Base-by-base conservation (phyloP, 2,329 filamentous ascomycete genomes). In the Byssochlamys sp. region DNA sequence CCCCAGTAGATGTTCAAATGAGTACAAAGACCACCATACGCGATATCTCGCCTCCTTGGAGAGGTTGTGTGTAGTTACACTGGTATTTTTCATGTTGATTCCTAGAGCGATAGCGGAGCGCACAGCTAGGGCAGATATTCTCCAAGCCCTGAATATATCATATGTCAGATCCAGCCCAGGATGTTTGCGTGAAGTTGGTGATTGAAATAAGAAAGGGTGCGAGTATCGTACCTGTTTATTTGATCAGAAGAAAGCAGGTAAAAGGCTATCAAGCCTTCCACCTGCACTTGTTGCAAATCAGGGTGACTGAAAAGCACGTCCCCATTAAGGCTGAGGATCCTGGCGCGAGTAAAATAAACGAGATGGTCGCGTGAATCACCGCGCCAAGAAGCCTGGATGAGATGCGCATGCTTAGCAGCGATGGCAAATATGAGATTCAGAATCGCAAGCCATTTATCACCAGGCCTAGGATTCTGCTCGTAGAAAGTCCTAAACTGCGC, bases 401-500 rank as follows among this genome's bases (percentile, higher is more conserved):
- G 66, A 55, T 77, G 73, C 10, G 75, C 70, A 62, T 78, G 73
- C 56, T 73, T 72, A 28, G 75, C 71, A 4, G 68, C 67, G 53
- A 78, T 77, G 29, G 76, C 76, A 55, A 78, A 77, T 2, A 78
- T 75, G 64, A 77, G 65, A 55, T 78, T 78, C 58, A 78, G 61
- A 26, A 77, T 77, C 14, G 76, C 75, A 49, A 77, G 65, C 73
- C 73, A 76, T 56, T 72, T 74, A 55, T 72, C 70, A 2, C 71
- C 71, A 9, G 71, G 71, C 5, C 69, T 65, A 31, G 67, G 68
- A 26, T 63, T 61, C 19, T 65, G 68, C 26, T 71, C 71, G 51
- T 67, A 74, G 53, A 75, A 75, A 9, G 67, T 71, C 55, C 65
- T 67, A 53, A 75, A 78, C 54, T 77, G 74, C 14, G 67, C 66